Evolutionary conservation across 306 rosid species (phyloP), one percentile per base, ranked within the genome.

Genomic region (Heteromeles arbutifolia): DNA sequence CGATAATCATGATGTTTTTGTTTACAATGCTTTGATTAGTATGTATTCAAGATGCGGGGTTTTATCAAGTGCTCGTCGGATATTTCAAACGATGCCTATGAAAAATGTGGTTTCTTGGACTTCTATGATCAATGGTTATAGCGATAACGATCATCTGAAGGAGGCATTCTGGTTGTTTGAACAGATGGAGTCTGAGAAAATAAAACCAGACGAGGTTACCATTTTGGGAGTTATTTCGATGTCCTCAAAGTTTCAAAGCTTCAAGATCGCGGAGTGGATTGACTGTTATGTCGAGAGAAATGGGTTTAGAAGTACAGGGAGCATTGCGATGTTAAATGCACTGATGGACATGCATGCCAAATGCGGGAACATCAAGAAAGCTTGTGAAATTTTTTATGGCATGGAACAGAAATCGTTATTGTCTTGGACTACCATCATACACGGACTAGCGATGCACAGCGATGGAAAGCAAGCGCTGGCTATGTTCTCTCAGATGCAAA

Each of bases 91-190:
- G 17, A 72, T 72, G 66, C 66, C 76, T 8, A 22, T 34, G 22
- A 72, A 48, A 72, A 72, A 72, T 56, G 65, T 72, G 65, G 65
- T 72, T 56, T 72, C 76, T 72, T 72, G 76, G 76, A 72, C 76
- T 56, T 72, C 76, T 13, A 72, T 72, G 76, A 72, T 72, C 31
- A 56, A 56, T 37, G 37, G 65, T 72, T 72, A 56, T 32, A 32
- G 66, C 2, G 39, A 72, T 37, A 32, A 24, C 21, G 57, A 72
- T 57, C 34, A 22, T 56, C 26, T 72, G 50, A 54, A 31, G 43
- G 76, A 56, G 66, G 76, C 65, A 34, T 32, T 72, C 53, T 19
- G 15, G 57, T 28, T 72, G 21, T 34, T 34, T 72, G 48, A 72
- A 72, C 50, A 32, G 22, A 32, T 72, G 66, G 53, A 56, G 19